These are phyloP conservation scores for Lactarius tabidus DNA, from an alignment of 768 basidiomycete genomes.

Conservation along the genomic window DNA sequence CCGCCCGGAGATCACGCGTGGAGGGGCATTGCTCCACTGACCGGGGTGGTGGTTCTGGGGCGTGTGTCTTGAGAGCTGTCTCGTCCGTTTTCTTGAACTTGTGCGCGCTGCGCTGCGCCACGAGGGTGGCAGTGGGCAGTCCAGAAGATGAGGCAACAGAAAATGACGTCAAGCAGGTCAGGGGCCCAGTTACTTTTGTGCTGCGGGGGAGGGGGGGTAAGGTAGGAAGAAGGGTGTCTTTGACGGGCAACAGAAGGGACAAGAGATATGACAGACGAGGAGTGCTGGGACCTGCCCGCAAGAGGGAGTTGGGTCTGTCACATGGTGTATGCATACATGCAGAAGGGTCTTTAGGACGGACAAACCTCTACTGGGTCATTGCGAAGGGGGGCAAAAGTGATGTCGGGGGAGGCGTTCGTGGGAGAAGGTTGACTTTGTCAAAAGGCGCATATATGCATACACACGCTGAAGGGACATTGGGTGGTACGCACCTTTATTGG, in stretches of 20 bases:
- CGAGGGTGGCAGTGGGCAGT: neutral
- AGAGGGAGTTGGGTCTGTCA: neutral
- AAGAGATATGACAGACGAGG: neutral
- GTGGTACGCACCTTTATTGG: too few relatives aligned
- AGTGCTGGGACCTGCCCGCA: neutral
- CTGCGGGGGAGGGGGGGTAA: neutral
- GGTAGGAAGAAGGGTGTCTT: constrained; percentile 9
- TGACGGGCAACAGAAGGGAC: neutral
- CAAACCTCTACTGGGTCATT: neutral
- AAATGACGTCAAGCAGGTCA: constrained; percentile 7
- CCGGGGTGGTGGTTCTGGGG: neutral
- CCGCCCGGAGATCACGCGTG: neutral
- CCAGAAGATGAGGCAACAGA: constrained; percentile 3
- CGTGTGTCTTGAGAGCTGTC: neutral
- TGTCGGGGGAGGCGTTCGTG: too few relatives aligned
- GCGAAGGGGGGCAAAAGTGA: too few relatives aligned
- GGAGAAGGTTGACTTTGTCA: too few relatives aligned
- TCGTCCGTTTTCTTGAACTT: neutral
- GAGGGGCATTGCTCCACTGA: neutral
- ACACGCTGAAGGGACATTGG: too few relatives aligned
- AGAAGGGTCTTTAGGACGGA: neutral
- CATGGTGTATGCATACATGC: neutral
- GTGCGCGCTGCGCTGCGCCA: neutral
- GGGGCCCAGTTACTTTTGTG: neutral
- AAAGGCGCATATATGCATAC: too few relatives aligned